Percentiles rank a stretch among this genome's conserved stretches.
Conservation (phyloP, 2,329 filamentous ascomycete genomes). For the Endoconidiophora polonica region DNA sequence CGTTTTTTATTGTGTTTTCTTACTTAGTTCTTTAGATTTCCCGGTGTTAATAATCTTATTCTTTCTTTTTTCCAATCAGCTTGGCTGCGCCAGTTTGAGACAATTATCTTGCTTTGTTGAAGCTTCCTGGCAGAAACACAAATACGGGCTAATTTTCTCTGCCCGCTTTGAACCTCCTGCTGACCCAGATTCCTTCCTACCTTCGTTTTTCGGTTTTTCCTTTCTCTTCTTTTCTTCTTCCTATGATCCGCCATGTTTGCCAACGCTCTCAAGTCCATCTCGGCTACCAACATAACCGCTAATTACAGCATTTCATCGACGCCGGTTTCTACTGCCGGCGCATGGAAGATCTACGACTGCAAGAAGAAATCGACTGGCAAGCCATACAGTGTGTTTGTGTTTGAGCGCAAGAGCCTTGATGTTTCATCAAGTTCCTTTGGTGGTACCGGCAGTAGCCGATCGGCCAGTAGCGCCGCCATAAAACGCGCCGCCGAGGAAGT, state of each 20-base stretch:
- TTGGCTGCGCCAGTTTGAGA: slow-evolving; percentile 6
- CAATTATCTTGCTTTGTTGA: neutral
- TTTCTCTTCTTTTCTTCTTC: neutral
- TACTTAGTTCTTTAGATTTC: too few relatives aligned
- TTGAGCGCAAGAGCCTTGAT: slow-evolving; percentile 78
- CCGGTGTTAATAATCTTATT: neutral
- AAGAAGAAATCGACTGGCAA: slow-evolving; percentile 94
- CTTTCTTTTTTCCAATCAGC: neutral
- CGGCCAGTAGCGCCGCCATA: slow-evolving; percentile 42
- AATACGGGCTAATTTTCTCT: neutral
- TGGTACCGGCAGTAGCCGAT: slow-evolving; percentile 24
- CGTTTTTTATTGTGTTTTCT: too few relatives aligned
- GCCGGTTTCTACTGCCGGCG: slow-evolving; percentile 65
- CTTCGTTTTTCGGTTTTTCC: neutral
- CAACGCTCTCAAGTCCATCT: slow-evolving; percentile 83
- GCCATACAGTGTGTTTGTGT: slow-evolving; percentile 79
- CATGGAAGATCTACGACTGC: slow-evolving; percentile 95
- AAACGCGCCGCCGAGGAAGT: slow-evolving; percentile 81
- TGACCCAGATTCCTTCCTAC: neutral
- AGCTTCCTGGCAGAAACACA: neutral
- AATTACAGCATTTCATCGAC: slow-evolving; percentile 73
- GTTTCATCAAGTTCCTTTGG: slow-evolving; percentile 26
- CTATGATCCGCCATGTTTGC: slow-evolving; percentile 57
- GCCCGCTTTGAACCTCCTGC: neutral
- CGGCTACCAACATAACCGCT: slow-evolving; percentile 72